Evolutionary conservation across 2,329 filamentous ascomycete genomes (phyloP).

Genomic region (Ceratocystis eucalypticola): DNA sequence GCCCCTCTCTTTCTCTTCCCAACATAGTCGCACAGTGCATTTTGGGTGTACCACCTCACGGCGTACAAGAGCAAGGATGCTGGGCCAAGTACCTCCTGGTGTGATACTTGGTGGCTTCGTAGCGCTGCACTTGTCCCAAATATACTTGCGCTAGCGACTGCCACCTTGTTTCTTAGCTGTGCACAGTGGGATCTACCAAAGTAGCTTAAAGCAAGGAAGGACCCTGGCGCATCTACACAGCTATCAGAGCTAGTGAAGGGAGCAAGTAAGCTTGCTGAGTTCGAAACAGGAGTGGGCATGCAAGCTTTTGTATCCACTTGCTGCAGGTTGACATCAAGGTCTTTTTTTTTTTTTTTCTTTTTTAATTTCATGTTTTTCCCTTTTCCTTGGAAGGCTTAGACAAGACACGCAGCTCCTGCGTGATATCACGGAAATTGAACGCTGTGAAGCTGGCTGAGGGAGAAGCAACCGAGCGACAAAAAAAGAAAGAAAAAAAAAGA

Average conservation of each 20-base stretch:
- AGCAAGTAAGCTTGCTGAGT: not conserved
- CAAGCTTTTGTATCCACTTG: not conserved
- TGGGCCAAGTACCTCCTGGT: conserved; percentile 5
- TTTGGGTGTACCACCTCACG: not conserved
- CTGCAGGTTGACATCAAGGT: conserved; percentile 3
- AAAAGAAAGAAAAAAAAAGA: too few relatives aligned
- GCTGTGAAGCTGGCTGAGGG: too few relatives aligned
- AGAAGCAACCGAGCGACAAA: too few relatives aligned
- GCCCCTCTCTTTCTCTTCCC: not conserved
- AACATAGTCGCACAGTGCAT: conserved; percentile 4
- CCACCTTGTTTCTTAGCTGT: not conserved
- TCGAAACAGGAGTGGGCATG: not conserved
- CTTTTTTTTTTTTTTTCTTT: not conserved
- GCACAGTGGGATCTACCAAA: not conserved
- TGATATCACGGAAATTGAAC: too few relatives aligned
- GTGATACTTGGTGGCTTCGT: conserved; percentile 4
- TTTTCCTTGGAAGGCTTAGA: not conserved
- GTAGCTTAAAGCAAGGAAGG: not conserved
- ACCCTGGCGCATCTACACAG: not conserved
- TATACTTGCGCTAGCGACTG: not conserved
- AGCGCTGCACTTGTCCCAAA: not conserved
- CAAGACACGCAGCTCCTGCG: too few relatives aligned
- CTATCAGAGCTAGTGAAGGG: not conserved
- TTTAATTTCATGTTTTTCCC: too few relatives aligned
- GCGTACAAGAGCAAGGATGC: not conserved